Percentiles rank a stretch among this genome's conserved stretches.
These are phyloP conservation scores for Aspergillus asperescens DNA, from an alignment of 495 filamentous ascomycete species.

Conservation along the genomic window DNA sequence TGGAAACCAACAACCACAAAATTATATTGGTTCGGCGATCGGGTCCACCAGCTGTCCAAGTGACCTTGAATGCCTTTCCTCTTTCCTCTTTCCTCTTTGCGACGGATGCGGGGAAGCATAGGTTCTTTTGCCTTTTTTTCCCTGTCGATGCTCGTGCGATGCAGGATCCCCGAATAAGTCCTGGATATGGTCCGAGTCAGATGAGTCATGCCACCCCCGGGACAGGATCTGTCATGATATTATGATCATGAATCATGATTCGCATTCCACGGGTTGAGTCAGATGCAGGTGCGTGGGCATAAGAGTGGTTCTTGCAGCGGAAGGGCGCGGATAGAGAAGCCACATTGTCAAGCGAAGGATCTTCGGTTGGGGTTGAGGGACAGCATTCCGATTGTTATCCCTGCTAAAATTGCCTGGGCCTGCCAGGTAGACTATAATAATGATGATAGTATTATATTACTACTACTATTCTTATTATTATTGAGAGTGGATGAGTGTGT, in stretches of 20 bases:
- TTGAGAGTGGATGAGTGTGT: too few relatives aligned
- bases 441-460: too few relatives aligned
- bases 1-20: too few relatives aligned
- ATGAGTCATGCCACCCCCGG: constrained; percentile 5
- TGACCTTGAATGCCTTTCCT: neutral
- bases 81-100: too few relatives aligned
- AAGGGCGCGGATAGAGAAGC: constrained; percentile 5
- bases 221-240: neutral
- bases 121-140: too few relatives aligned
- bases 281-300: neutral
- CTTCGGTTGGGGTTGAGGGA: constrained; percentile 26
- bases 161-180: neutral
- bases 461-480: too few relatives aligned
- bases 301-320: neutral
- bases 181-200: neutral
- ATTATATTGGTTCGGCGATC: too few relatives aligned
- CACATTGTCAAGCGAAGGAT: constrained; percentile 14
- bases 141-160: too few relatives aligned
- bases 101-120: too few relatives aligned
- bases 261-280: neutral
- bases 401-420: too few relatives aligned
- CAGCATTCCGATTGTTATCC: too few relatives aligned
- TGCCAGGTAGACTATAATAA: neutral
- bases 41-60: neutral
- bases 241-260: constrained; percentile 6